These are phyloP conservation scores for Rubia tinctorum DNA, from an alignment of 305 asterid genomes.

Conservation along the genomic window DNA sequence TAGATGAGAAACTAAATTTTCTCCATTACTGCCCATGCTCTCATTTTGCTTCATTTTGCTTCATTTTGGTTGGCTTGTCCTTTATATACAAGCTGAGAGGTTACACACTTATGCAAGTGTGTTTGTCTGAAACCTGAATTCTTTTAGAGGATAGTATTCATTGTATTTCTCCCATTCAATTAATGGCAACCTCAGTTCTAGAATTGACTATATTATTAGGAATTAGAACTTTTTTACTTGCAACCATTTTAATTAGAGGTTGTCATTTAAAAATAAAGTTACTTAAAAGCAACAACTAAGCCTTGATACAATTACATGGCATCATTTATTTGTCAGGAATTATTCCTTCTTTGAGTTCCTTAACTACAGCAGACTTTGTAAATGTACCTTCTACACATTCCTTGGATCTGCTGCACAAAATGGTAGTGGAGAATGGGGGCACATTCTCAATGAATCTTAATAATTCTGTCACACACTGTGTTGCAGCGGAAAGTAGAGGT, in stretches of 20 bases:
- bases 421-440: constrained; percentile 92
- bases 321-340: not conserved
- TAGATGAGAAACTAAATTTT: not conserved
- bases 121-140: not conserved
- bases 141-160: not conserved
- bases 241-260: not conserved
- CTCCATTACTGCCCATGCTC: constrained; percentile 1
- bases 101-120: not conserved
- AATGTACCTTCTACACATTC: constrained; percentile 69
- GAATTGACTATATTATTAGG: constrained; percentile 5
- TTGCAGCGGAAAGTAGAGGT: constrained; percentile 93
- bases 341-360: constrained; percentile 29
- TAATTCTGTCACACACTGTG: constrained; percentile 77
- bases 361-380: constrained; percentile 72
- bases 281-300: not conserved
- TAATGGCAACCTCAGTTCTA: not conserved
- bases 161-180: not conserved
- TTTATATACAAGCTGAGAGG: not conserved
- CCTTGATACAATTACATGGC: not conserved
- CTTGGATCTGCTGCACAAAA: constrained; percentile 77
- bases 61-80: constrained; percentile 4
- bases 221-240: not conserved
- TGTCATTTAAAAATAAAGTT: not conserved
- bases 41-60: not conserved
- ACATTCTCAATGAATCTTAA: constrained; percentile 93